Evolutionary conservation across 371 early-diverging fungal genomes (phyloP).

Genomic region (Nematocida minor): DNA sequence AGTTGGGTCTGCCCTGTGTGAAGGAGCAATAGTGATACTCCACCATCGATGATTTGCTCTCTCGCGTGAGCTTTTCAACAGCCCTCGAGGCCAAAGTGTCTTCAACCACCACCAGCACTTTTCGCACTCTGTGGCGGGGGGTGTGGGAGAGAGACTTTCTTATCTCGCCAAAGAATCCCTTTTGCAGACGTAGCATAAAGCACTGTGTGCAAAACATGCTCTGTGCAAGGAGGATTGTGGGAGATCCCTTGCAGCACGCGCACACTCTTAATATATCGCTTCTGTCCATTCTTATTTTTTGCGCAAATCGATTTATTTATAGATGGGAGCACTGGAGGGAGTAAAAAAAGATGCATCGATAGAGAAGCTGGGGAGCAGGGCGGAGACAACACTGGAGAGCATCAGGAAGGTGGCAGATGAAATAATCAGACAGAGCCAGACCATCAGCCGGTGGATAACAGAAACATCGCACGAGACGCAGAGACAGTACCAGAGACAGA

Average conservation of each 20-base stretch:
- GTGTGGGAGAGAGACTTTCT: slow-evolving; percentile 27
- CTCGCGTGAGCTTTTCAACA: background rate
- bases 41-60: background rate
- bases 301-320: slow-evolving; percentile 10
- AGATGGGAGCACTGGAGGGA: background rate
- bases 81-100: slow-evolving; percentile 6
- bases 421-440: background rate
- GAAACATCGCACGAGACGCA: slow-evolving; percentile 19
- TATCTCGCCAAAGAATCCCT: slow-evolving; percentile 5
- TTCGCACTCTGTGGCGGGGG: background rate
- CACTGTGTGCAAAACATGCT: slow-evolving; percentile 21
- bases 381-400: slow-evolving; percentile 12
- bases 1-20: background rate
- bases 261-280: background rate
- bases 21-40: slow-evolving; percentile 12
- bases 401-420: slow-evolving; percentile 36
- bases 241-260: slow-evolving; percentile 5
- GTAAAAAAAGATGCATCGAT: background rate
- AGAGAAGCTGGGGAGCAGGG: background rate
- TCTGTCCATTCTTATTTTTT: slow-evolving; percentile 11
- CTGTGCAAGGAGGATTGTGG: slow-evolving; percentile 9
- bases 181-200: background rate
- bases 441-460: slow-evolving; percentile 21
- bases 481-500: slow-evolving; percentile 24
- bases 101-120: slow-evolving; percentile 27